Percentiles rank a stretch among this genome's conserved stretches.
These are phyloP conservation scores for Trypethelium eluteriae DNA, from an alignment of 495 filamentous ascomycete genomes.

Conservation along the genomic window DNA sequence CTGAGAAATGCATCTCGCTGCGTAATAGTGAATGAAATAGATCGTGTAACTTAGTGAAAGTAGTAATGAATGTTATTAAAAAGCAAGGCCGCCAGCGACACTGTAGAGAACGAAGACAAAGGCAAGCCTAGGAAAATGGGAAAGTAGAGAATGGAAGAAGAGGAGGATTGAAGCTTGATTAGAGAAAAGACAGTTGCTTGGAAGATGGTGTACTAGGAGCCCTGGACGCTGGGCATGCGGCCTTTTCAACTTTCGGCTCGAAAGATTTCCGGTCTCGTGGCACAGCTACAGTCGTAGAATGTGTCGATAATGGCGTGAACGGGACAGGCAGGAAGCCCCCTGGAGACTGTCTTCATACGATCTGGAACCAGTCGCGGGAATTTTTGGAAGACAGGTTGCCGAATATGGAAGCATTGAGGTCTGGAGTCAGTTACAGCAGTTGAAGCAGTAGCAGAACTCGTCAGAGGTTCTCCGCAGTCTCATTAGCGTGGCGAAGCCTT, in stretches of 20 bases:
- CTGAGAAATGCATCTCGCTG: neutral
- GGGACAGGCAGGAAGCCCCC: neutral
- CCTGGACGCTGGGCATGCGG: neutral
- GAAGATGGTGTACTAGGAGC: neutral
- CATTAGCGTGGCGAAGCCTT: neutral
- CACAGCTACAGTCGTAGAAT: neutral
- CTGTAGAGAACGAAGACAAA: conserved; percentile 7
- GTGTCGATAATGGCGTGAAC: neutral
- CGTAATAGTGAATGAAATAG: neutral
- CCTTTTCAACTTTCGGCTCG: conserved; percentile 5
- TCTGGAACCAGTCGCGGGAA: neutral
- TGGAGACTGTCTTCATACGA: conserved; percentile 2
- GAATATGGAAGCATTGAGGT: neutral
- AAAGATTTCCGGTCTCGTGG: neutral
- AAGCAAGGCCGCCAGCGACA: neutral
- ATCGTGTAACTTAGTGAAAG: neutral
- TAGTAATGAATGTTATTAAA: conserved; percentile 8
- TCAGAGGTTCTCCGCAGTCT: neutral
- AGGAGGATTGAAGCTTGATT: neutral
- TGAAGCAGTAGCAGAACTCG: neutral
- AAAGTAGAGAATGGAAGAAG: neutral
- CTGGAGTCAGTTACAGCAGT: conserved; percentile 1
- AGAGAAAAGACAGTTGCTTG: neutral
- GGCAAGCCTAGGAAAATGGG: conserved; percentile 3
- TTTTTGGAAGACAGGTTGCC: neutral